A percentile compares a stretch with the other conserved stretches of the same genome.
Evolutionary conservation across 2,329 filamentous ascomycete genomes (phyloP).

Genomic region (Colletotrichum lentis): DNA sequence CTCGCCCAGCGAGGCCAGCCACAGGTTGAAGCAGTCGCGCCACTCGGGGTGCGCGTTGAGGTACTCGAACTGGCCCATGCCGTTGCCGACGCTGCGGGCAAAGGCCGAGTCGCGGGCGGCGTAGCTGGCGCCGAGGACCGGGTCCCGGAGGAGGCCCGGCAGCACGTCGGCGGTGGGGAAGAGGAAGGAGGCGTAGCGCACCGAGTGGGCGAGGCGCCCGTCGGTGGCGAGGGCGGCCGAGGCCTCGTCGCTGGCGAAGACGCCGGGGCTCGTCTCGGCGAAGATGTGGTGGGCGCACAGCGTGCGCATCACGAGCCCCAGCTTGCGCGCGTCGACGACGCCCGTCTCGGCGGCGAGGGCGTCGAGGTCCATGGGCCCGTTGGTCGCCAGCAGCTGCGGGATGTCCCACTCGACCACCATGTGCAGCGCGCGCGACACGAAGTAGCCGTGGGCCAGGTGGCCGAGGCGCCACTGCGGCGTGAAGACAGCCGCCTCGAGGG

Average conservation of each 20-base stretch:
- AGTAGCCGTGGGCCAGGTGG: constrained; percentile 26
- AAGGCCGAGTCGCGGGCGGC: constrained; percentile 25
- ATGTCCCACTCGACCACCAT: constrained; percentile 32
- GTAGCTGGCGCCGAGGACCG: constrained; percentile 24
- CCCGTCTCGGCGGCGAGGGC: constrained; percentile 27
- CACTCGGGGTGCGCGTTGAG: constrained; percentile 30
- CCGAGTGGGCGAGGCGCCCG: constrained; percentile 21
- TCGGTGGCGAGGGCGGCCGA: constrained; percentile 26
- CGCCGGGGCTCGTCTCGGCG: constrained; percentile 16
- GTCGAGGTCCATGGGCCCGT: constrained; percentile 14
- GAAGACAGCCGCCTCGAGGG: constrained; percentile 22
- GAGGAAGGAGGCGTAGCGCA: constrained; percentile 30
- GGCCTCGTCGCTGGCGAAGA: constrained; percentile 31
- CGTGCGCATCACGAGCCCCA: constrained; percentile 33
- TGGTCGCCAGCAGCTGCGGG: constrained; percentile 18
- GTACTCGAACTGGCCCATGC: constrained; percentile 31
- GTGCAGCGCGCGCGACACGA: constrained; percentile 28
- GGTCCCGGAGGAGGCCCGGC: constrained; percentile 21
- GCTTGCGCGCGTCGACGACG: constrained; percentile 23
- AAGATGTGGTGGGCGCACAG: constrained; percentile 32
- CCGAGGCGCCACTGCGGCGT: constrained; percentile 31
- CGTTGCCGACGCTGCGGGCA: constrained; percentile 25
- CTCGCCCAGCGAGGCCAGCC: constrained; percentile 21
- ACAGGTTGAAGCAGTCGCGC: constrained; percentile 28
- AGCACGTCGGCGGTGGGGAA: constrained; percentile 29